A percentile compares a stretch with the other conserved stretches of the same genome.
Conservation (phyloP, 306 rosid genomes). For the Astragalus membranaceus region DNA sequence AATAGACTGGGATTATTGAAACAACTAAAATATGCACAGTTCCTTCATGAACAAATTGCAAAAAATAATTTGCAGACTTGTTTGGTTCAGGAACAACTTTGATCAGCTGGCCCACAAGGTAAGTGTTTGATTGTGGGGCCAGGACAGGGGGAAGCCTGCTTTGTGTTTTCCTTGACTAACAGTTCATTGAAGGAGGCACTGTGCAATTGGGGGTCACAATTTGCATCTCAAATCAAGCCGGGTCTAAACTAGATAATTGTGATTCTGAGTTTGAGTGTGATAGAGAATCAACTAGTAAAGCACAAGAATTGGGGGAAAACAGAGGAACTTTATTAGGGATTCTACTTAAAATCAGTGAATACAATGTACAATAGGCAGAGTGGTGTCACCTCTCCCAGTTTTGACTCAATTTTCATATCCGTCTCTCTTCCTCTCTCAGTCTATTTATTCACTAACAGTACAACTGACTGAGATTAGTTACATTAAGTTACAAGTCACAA, state of each 20-base stretch:
- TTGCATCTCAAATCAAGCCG: not conserved
- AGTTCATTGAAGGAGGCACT: not conserved
- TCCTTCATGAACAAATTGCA: not conserved
- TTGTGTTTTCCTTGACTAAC: not conserved
- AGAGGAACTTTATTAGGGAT: too few relatives aligned
- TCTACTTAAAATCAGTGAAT: too few relatives aligned
- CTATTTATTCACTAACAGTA: too few relatives aligned
- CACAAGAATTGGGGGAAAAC: too few relatives aligned
- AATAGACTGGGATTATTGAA: not conserved
- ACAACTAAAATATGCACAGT: not conserved
- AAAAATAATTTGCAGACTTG: not conserved
- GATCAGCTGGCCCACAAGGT: not conserved
- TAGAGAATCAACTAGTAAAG: too few relatives aligned
- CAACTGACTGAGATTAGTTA: too few relatives aligned
- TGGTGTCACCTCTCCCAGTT: too few relatives aligned
- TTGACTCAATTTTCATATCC: too few relatives aligned
- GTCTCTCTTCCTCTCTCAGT: too few relatives aligned
- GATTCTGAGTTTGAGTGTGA: not conserved
- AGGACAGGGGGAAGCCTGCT: not conserved
- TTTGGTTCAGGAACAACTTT: not conserved
- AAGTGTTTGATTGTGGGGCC: not conserved
- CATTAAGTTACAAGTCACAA: too few relatives aligned
- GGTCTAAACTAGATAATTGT: not conserved
- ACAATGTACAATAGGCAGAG: too few relatives aligned
- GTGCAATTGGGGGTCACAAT: not conserved